A percentile compares a stretch with the other conserved stretches of the same genome.
phyloP scores from a whole-genome alignment of 2,329 filamentous ascomycete genomes.

The Escovopsis sp. region DNA sequence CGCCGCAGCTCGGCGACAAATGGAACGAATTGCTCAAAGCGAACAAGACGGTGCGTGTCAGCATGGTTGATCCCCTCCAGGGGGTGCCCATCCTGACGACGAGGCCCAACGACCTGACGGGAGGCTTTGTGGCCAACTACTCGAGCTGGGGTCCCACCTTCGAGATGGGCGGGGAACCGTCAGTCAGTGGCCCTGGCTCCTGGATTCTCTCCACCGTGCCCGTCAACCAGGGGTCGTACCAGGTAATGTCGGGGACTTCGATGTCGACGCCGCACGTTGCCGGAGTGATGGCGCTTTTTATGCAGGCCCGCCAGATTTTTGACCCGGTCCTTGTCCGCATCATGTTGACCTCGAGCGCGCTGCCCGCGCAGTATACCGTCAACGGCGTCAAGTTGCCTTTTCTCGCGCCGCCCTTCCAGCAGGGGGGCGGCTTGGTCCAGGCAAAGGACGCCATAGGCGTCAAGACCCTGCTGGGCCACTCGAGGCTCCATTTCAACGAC shows the following conservation, averaged over 20 bases:
- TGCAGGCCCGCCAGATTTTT: constrained; percentile 33
- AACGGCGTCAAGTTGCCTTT: constrained; percentile 19
- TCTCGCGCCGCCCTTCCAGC: constrained; percentile 41
- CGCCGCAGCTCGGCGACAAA: constrained; percentile 22
- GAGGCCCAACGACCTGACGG: constrained; percentile 25
- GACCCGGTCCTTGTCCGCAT: constrained; percentile 34
- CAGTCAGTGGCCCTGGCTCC: constrained; percentile 36
- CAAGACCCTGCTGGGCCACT: constrained; percentile 35
- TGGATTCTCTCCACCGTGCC: constrained; percentile 44
- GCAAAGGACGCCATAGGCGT: constrained; percentile 42
- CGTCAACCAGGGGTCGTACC: constrained; percentile 28
- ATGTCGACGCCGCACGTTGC: constrained; percentile 45
- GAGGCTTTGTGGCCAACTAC: constrained; percentile 36
- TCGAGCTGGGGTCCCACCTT: constrained; percentile 47
- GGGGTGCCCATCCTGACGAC: constrained; percentile 1
- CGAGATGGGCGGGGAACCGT: constrained; percentile 40
- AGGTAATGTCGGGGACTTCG: constrained; percentile 39
- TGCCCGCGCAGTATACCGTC: constrained; percentile 33
- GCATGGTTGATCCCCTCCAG: constrained; percentile 23
- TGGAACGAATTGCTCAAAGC: constrained; percentile 29
- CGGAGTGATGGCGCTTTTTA: constrained; percentile 38
- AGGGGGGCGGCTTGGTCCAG: constrained; percentile 44
- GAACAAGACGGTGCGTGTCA: constrained; percentile 27
- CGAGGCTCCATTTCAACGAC: constrained; percentile 49
- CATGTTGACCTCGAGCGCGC: constrained; percentile 32